Conservation (phyloP, 129 eudicot species). For the Flaveria trinervia region DNA sequence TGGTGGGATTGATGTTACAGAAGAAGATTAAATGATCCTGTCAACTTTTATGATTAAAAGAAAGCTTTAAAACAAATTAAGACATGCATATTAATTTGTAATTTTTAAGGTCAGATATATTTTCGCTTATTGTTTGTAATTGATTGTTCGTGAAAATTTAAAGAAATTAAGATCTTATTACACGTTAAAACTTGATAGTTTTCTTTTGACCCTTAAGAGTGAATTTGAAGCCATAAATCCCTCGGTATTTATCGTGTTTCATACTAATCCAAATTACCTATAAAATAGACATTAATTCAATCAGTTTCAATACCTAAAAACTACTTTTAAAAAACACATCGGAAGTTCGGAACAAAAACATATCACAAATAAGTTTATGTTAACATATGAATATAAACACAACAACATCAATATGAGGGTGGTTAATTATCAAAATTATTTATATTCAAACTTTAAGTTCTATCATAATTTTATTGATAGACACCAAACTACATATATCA, state of each 20-base stretch:
- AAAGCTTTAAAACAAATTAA: background rate
- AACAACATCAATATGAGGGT: background rate
- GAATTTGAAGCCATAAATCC: too few species aligned
- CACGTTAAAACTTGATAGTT: background rate
- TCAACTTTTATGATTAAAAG: background rate
- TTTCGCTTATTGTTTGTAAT: background rate
- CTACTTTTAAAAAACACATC: too few species aligned
- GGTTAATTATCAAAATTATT: background rate
- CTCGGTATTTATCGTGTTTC: too few species aligned
- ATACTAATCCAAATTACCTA: too few species aligned
- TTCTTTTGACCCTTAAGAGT: too few species aligned
- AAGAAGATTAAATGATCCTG: background rate
- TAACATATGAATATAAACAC: background rate
- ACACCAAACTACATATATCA: background rate
- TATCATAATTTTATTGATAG: background rate
- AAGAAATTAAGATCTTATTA: background rate
- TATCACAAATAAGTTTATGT: background rate
- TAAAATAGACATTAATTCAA: too few species aligned
- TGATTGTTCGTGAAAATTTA: background rate
- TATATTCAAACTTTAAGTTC: constrained; percentile 1
- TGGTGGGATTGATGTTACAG: background rate
- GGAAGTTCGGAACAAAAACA: too few species aligned
- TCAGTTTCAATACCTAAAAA: too few species aligned
- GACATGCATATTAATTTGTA: background rate
- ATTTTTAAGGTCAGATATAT: background rate